Base-by-base conservation (phyloP, 2,329 filamentous ascomycete species). In the Lasiodiplodia citricola region DNA sequence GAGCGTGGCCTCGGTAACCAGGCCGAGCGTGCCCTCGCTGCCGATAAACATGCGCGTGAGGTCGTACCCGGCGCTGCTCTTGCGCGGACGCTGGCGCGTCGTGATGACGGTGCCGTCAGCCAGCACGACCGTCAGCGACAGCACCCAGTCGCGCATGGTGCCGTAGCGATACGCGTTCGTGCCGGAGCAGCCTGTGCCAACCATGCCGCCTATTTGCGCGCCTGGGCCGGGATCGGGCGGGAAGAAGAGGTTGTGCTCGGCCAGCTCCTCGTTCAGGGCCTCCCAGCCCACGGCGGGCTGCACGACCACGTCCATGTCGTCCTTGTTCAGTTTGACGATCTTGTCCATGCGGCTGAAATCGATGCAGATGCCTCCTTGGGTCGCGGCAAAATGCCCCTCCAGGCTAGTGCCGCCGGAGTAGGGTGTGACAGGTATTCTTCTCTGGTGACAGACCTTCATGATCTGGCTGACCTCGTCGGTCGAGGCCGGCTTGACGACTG, bases 101-200 rank as follows among this genome's bases (percentile, higher is more conserved):
- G 94, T 95, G 81, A 97, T 91, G 64, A 97, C 81, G 1, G 94
- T 97, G 62, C 94, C 94, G 79, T 97, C 94, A 21, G 94, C 94
- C 74, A 97, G 86, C 13, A 97, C 94, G 4, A 97, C 92, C 0
- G 94, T 97, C 72, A 97, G 81, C 66, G 88, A 91, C 25, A 97
- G 82, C 14, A 97, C 94, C 94, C 94, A 97, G 77, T 97, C 94
- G 71, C 92, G 90, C 93, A 97, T 97, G 2, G 94, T 97, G 71
- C 94, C 94, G 79, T 97, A 97, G 69, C 94, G 87, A 82, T 96
- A 97, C 18, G 94, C 91, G 78, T 97, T 97, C 16, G 94, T 97
- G 69, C 94, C 94, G 18, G 79, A 89, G 79, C 90, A 92, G 66
- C 90, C 90, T 0, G 91, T 94, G 25, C 91, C 91, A 41, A 94